Evolutionary conservation across 352 stramenopile species (phyloP).

Genomic region (Pythium insidiosum): DNA sequence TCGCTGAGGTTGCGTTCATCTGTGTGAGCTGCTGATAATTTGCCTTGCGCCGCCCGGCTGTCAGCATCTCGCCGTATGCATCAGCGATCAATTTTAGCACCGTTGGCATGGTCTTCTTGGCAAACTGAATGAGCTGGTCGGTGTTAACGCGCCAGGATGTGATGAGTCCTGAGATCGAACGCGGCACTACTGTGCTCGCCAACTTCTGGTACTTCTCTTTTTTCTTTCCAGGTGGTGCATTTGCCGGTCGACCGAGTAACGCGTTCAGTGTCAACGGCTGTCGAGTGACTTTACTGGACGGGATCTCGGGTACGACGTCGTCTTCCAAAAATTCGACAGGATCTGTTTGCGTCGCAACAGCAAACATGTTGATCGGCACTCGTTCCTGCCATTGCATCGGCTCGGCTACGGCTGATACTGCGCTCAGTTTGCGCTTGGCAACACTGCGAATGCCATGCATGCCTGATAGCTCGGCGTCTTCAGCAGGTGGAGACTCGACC

Average conservation of each 20-base stretch:
- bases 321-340: constrained; percentile 3
- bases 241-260: constrained; percentile 23
- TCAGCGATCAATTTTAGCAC: constrained; percentile 68
- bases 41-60: constrained; percentile 36
- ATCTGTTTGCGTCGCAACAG: constrained; percentile 44
- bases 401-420: constrained; percentile 41
- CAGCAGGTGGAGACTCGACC: too few species aligned
- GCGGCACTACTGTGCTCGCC: constrained; percentile 54
- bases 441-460: constrained; percentile 3
- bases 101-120: constrained; percentile 59
- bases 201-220: constrained; percentile 63
- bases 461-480: too few species aligned
- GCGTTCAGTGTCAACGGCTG: constrained; percentile 39
- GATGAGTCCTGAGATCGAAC: constrained; percentile 49
- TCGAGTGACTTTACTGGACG: not conserved
- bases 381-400: constrained; percentile 61
- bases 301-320: constrained; percentile 6
- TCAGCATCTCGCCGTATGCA: constrained; percentile 68
- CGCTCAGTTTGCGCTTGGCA: constrained; percentile 36
- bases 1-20: not conserved
- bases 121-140: constrained; percentile 70
- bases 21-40: constrained; percentile 9
- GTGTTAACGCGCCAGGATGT: constrained; percentile 82
- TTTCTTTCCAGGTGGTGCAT: constrained; percentile 28
- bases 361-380: constrained; percentile 34